These are phyloP conservation scores for Trichoderma aggressivum DNA, from an alignment of 2,329 filamentous ascomycete genomes.

Conservation along the genomic window DNA sequence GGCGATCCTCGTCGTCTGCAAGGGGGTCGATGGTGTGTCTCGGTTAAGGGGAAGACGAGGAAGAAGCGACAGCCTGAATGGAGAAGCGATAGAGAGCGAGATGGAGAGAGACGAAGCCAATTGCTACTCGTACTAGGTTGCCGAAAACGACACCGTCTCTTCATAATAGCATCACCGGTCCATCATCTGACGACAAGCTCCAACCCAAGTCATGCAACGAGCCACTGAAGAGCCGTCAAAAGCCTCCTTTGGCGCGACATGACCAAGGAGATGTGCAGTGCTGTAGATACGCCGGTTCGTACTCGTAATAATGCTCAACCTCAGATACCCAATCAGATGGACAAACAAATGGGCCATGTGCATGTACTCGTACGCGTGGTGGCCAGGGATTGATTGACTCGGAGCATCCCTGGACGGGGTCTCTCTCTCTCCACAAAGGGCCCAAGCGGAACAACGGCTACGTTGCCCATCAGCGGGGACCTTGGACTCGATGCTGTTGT, in stretches of 20 bases:
- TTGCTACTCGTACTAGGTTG: background rate
- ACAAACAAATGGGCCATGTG: background rate
- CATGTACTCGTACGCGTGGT: background rate
- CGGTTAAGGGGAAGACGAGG: background rate
- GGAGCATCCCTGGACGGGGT: background rate
- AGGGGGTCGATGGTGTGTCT: background rate
- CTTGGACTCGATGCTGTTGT: no score
- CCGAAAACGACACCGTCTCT: background rate
- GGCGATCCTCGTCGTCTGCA: conserved; percentile 3
- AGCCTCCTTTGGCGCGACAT: background rate
- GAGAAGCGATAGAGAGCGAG: background rate
- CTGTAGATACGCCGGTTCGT: background rate
- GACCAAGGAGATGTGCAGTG: background rate
- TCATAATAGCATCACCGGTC: background rate
- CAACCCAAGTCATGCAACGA: background rate
- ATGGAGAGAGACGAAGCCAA: background rate
- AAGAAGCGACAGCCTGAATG: background rate
- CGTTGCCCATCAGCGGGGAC: conserved; percentile 5
- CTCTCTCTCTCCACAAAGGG: background rate
- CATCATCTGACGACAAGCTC: background rate
- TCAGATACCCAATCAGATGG: background rate
- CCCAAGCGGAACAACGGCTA: background rate
- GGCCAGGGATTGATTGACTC: background rate
- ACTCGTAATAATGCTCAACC: background rate
- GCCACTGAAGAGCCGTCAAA: background rate